phyloP scores from a whole-genome alignment of 2,329 filamentous ascomycete genomes.

The Claviceps arundinis region DNA sequence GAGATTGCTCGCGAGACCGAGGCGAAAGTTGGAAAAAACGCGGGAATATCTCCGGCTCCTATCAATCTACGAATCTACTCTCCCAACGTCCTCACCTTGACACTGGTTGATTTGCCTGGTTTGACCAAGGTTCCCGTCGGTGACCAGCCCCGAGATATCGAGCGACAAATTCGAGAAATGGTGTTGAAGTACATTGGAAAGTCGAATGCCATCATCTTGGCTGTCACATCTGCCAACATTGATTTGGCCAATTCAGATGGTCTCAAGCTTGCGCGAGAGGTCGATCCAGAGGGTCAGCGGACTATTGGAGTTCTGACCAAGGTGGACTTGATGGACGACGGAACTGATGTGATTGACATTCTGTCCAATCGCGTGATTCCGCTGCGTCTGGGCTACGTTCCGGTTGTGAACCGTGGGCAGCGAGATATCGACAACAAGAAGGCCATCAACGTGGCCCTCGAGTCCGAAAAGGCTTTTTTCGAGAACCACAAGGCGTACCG shows the following conservation, averaged over 20 bases:
- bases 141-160: conserved; percentile 92
- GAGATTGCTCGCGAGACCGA: conserved; percentile 96
- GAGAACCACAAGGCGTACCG: conserved; percentile 97
- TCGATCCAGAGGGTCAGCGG: conserved; percentile 91
- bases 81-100: conserved; percentile 92
- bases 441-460: conserved; percentile 77
- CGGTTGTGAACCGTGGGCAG: conserved; percentile 95
- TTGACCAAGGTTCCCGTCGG: conserved; percentile 94
- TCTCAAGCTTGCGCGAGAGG: conserved; percentile 87
- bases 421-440: conserved; percentile 98
- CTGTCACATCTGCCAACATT: conserved; percentile 91
- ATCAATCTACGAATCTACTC: conserved; percentile 99
- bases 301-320: conserved; percentile 98
- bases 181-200: conserved; percentile 98
- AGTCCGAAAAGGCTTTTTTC: conserved; percentile 93
- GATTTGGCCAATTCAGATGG: conserved; percentile 98
- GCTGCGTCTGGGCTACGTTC: conserved; percentile 84
- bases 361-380: conserved; percentile 95
- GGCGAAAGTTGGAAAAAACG: conserved; percentile 89
- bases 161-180: conserved; percentile 94
- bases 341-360: conserved; percentile 97
- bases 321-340: conserved; percentile 97
- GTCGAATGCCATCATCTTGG: conserved; percentile 93
- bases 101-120: conserved; percentile 89
- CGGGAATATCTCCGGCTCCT: conserved; percentile 87